Percentiles rank a stretch among this genome's conserved stretches.
Conservation (phyloP, 1,284 basidiomycete species). For the Ustilago hordei region DNA sequence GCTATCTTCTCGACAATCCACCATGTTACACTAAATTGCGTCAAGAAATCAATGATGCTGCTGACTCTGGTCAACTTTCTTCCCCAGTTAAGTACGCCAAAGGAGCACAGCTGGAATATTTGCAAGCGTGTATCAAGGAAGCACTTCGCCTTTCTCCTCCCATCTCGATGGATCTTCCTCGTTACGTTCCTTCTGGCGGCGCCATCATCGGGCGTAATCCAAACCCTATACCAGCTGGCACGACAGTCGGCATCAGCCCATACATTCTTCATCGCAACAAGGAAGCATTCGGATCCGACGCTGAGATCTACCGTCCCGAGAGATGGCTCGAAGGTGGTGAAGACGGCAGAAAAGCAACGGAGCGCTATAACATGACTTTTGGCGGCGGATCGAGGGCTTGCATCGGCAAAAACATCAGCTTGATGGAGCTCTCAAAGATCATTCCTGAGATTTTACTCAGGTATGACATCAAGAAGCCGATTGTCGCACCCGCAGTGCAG, state of each 20-base stretch:
- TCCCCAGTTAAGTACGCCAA: constrained; percentile 58
- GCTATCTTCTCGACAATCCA: constrained; percentile 60
- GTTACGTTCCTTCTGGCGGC: constrained; percentile 58
- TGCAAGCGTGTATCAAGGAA: constrained; percentile 68
- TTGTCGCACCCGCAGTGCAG: not conserved
- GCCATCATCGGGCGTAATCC: constrained; percentile 55
- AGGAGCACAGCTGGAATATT: constrained; percentile 54
- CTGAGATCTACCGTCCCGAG: constrained; percentile 58
- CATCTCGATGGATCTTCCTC: constrained; percentile 65
- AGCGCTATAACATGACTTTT: constrained; percentile 54
- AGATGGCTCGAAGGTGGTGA: constrained; percentile 60
- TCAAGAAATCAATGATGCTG: constrained; percentile 57
- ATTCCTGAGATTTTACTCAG: constrained; percentile 56
- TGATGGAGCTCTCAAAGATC: constrained; percentile 64
- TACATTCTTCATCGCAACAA: constrained; percentile 61
- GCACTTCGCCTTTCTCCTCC: constrained; percentile 66
- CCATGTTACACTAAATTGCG: constrained; percentile 54
- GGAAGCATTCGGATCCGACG: constrained; percentile 57
- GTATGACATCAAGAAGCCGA: constrained; percentile 49
- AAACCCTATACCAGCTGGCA: constrained; percentile 54
- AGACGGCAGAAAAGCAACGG: constrained; percentile 43
- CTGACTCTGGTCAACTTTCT: constrained; percentile 46
- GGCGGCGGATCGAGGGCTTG: constrained; percentile 58
- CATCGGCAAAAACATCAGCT: constrained; percentile 63
- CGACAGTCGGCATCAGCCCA: constrained; percentile 60